Conservation (phyloP, 2,329 filamentous ascomycete species). For the Fonsecaea multimorphosa region DNA sequence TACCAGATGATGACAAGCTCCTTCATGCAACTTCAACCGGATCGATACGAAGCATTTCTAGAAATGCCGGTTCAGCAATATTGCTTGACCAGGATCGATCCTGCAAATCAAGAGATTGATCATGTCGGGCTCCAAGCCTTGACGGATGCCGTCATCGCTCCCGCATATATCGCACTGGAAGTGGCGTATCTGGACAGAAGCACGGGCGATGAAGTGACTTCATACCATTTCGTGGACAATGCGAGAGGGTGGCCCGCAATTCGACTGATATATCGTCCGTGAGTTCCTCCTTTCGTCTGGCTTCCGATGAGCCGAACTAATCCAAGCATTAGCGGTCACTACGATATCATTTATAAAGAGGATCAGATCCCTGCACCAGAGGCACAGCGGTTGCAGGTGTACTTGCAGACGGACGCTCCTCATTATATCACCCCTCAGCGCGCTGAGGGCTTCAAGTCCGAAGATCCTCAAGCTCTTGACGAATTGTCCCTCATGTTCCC, state of each 20-base stretch:
- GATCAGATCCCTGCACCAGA: conserved; percentile 12
- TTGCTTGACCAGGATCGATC: conserved; percentile 73
- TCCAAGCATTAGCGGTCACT: conserved; percentile 69
- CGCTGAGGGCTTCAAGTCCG: conserved; percentile 21
- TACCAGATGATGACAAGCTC: conserved; percentile 78
- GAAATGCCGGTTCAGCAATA: conserved; percentile 70
- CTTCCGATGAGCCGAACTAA: neutral
- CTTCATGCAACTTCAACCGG: conserved; percentile 77
- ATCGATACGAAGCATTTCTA: conserved; percentile 75
- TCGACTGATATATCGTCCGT: conserved; percentile 71
- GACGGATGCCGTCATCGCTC: conserved; percentile 78
- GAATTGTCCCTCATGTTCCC: conserved; percentile 12
- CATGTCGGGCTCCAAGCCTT: conserved; percentile 82
- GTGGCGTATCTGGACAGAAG: conserved; percentile 92
- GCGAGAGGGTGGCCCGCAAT: conserved; percentile 62
- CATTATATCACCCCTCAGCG: conserved; percentile 24
- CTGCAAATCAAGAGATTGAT: conserved; percentile 82
- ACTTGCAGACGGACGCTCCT: conserved; percentile 30
- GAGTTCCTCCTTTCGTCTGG: conserved; percentile 44
- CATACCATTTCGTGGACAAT: conserved; percentile 51
- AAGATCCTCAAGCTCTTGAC: conserved; percentile 12
- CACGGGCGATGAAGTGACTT: conserved; percentile 73
- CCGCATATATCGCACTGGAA: conserved; percentile 78
- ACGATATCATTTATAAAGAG: conserved; percentile 86
- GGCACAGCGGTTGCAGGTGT: conserved; percentile 32